Evolutionary conservation across 1,284 basidiomycete species (phyloP).

Genomic region (Sporisorium graminicola): DNA sequence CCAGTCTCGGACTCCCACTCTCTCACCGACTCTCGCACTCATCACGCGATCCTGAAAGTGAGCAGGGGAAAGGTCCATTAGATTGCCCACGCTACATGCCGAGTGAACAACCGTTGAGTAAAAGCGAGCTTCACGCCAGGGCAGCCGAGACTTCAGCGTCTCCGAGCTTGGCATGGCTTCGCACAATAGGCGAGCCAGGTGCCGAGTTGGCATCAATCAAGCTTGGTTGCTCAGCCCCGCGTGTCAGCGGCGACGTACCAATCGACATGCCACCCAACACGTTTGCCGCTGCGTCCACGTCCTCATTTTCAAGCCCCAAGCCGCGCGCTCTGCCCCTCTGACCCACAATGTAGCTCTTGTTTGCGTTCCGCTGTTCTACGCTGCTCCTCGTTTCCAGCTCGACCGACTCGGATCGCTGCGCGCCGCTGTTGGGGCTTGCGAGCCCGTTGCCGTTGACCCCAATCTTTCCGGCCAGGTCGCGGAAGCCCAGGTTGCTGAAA

Average conservation of each 20-base stretch:
- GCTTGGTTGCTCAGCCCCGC: slow-evolving; percentile 3
- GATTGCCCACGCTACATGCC: background rate
- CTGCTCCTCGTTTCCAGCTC: slow-evolving; percentile 41
- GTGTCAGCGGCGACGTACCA: background rate
- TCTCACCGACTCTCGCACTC: background rate
- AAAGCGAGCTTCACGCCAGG: slow-evolving; percentile 16
- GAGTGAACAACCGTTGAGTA: background rate
- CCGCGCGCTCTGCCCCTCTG: slow-evolving; percentile 39
- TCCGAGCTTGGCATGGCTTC: slow-evolving; percentile 10
- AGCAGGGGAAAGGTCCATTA: background rate
- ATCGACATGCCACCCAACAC: slow-evolving; percentile 20
- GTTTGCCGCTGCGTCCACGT: slow-evolving; percentile 14
- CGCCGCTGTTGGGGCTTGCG: slow-evolving; percentile 9
- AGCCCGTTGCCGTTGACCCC: slow-evolving; percentile 21
- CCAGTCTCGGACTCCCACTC: too few relatives aligned
- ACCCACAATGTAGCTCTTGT: slow-evolving; percentile 40
- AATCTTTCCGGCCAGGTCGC: slow-evolving; percentile 40
- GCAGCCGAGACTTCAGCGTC: slow-evolving; percentile 39
- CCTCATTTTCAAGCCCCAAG: slow-evolving; percentile 30
- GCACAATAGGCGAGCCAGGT: slow-evolving; percentile 28
- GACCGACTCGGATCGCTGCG: slow-evolving; percentile 27
- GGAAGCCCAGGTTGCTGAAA: slow-evolving; percentile 38
- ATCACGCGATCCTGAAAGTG: too few relatives aligned
- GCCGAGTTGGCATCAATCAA: slow-evolving; percentile 37
- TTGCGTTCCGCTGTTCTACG: slow-evolving; percentile 25